Base-by-base conservation (phyloP, 495 filamentous ascomycete species). In the Endocarpon pusillum region DNA sequence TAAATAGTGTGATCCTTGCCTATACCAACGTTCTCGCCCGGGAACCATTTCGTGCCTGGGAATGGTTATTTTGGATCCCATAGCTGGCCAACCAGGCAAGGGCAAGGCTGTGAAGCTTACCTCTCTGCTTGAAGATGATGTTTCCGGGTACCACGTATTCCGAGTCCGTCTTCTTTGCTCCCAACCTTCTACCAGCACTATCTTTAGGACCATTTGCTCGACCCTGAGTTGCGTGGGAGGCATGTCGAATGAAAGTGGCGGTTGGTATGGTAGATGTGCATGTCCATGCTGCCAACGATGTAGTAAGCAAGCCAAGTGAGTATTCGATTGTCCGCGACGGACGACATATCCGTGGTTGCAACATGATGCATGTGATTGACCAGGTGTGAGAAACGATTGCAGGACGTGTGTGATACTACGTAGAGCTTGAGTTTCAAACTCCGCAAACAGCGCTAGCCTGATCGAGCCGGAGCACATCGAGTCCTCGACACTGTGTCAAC, bases 1-100 rank as follows among this genome's bases (percentile, higher is more conserved):
- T 79, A 93, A 61, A 99, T 93, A 20, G 87, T 94, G 64, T 94
- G 89, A 58, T 96, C 86, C n/a, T 87, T 73, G 10, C 89, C 89
- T 67, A 94, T 82, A 37, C 65, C 76, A 50, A 78, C 80, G 58
- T 94, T 93, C 51, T 94, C 87, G 42, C 89, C 89, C 1, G 89
- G 73, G 49, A 75, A 84, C 89, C 89, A 99, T 49, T 74, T 69
- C 18, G 91, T 87, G 40, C 89, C 28, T 31, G 23, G 12, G 8
- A 14, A n/a, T 5, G n/a, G n/a, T n/a, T n/a, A n/a, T n/a, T n/a
- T n/a, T n/a, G 12, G 12, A 14, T n/a, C 28, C 7, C 7, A 14
- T 6, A 31, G 5, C 12, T 6, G 28, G 28, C 12, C 5, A 5
- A 31, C 5, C 12, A 14, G 5, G 12, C 7, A 31, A 31, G 19